phyloP scores from a whole-genome alignment of 805 yeast species.

The Yarrowia sp. region DNA sequence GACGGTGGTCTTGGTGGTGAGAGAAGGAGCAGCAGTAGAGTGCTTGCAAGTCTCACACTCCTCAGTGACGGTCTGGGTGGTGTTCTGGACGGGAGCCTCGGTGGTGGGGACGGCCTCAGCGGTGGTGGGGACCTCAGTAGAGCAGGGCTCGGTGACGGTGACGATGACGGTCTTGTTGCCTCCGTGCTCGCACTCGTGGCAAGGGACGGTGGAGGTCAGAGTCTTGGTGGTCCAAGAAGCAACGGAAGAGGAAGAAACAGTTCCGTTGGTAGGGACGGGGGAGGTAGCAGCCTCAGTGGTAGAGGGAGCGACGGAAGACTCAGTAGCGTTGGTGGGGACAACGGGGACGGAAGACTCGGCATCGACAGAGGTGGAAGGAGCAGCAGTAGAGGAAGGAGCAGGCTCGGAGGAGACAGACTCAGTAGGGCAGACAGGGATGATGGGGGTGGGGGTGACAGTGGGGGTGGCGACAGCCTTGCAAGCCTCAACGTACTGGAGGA shows the following conservation, averaged over 20 bases:
- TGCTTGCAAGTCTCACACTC: slow-evolving; percentile 44
- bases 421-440: slow-evolving; percentile 68
- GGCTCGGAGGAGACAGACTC: slow-evolving; percentile 74
- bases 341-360: slow-evolving; percentile 45
- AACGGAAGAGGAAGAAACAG: slow-evolving; percentile 32
- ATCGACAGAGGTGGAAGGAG: slow-evolving; percentile 73
- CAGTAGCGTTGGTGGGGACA: slow-evolving; percentile 44
- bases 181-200: slow-evolving; percentile 44
- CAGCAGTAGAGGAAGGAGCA: slow-evolving; percentile 82
- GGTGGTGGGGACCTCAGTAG: slow-evolving; percentile 61
- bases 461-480: slow-evolving; percentile 56
- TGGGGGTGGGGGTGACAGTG: slow-evolving; percentile 84
- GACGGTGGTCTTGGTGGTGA: slow-evolving; percentile 49
- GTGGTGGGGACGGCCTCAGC: slow-evolving; percentile 76
- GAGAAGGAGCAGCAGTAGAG: slow-evolving; percentile 57
- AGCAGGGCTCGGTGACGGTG: slow-evolving; percentile 40
- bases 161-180: slow-evolving; percentile 36
- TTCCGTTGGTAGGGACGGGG: slow-evolving; percentile 40
- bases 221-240: slow-evolving; percentile 40
- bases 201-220: slow-evolving; percentile 42
- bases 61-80: slow-evolving; percentile 55
- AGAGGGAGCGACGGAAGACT: slow-evolving; percentile 29
- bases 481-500: slow-evolving; percentile 37
- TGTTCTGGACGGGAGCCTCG: slow-evolving; percentile 23
- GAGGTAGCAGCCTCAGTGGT: slow-evolving; percentile 39